These are phyloP conservation scores for Aspergillus vadensis DNA, from an alignment of 2,329 filamentous ascomycete genomes.

Conservation along the genomic window DNA sequence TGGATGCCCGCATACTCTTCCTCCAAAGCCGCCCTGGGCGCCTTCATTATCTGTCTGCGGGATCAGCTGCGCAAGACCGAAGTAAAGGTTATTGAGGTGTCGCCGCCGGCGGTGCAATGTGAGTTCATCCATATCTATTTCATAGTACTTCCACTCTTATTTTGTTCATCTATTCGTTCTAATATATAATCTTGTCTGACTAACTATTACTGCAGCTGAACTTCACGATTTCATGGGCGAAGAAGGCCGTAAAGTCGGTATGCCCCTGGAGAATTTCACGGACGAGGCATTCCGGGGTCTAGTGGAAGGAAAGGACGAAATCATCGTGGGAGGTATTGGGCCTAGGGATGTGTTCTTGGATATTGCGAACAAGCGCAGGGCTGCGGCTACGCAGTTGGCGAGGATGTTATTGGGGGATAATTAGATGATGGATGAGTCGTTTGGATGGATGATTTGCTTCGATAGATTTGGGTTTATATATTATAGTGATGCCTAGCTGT, in stretches of 20 bases:
- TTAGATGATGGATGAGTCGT: background rate
- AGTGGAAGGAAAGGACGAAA: constrained; percentile 44
- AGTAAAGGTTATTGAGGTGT: constrained; percentile 52
- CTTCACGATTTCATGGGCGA: constrained; percentile 53
- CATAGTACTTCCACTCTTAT: background rate
- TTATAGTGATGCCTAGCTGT: background rate
- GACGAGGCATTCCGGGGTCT: constrained; percentile 51
- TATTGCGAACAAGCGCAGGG: constrained; percentile 35
- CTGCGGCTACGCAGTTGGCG: constrained; percentile 17
- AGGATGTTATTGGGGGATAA: constrained; percentile 1
- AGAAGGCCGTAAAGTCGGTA: constrained; percentile 50
- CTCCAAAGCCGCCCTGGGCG: constrained; percentile 57
- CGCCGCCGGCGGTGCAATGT: constrained; percentile 48
- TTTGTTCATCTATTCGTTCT: no score
- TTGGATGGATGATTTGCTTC: no score
- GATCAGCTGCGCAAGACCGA: constrained; percentile 41
- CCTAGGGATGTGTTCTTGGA: constrained; percentile 34
- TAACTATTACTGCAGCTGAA: constrained; percentile 42
- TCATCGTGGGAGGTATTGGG: constrained; percentile 40
- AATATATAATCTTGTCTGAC: background rate
- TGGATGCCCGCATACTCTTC: constrained; percentile 55
- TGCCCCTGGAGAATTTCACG: constrained; percentile 51
- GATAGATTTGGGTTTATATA: no score
- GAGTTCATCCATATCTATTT: constrained; percentile 9
- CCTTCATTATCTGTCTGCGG: constrained; percentile 49